Base-by-base conservation (phyloP, 1,284 basidiomycete species). In the Vanrija humicola region DNA sequence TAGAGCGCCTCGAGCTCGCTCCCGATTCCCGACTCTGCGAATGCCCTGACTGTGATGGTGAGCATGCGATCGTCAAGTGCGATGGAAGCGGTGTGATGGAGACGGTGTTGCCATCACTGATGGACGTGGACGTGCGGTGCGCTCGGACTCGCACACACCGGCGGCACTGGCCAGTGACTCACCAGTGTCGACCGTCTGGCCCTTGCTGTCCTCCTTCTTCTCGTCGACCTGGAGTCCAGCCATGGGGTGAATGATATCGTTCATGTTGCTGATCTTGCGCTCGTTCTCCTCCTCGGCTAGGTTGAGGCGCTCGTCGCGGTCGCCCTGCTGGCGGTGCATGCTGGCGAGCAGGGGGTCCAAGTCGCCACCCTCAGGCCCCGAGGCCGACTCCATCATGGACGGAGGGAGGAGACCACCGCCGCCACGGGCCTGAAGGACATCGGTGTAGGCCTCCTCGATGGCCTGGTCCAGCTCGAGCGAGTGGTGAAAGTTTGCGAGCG, bases 1-100 rank as follows among this genome's bases (percentile, higher is more conserved):
- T 78, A 78, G 19, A 78, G 67, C 15, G 69, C 64, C 56, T 78
- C 75, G 12, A 78, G 71, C 59, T 77, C 77, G 47, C 65, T 72
- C 5, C 73, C 72, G 48, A 78, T 73, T 18, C 74, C 75, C 46
- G 69, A 66, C 63, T 77, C 75, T 72, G 74, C 64, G 61, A 76
- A 77, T 43, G 70, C 70, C 50, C 64, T 50, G 38, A 70, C 64
- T 63, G 64, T 65, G 21, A 19, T 12, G 10, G 40, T 43, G 18
- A 43, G 21, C 8, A 43, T 10, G 40, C 5, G 40, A 2, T 19
- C 26, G 39, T 50, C 16, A 29, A 21, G 29, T 18, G 34, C 5
- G 9, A 47, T 15, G 18, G 19, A 21, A 15, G 9, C 39, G 23
- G 14, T 7, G 9, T 19, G 2, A 10, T 8, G 38, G 38, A 2